Evolutionary conservation across 129 eudicot species (phyloP).

Genomic region (Dittrichia graveolens): DNA sequence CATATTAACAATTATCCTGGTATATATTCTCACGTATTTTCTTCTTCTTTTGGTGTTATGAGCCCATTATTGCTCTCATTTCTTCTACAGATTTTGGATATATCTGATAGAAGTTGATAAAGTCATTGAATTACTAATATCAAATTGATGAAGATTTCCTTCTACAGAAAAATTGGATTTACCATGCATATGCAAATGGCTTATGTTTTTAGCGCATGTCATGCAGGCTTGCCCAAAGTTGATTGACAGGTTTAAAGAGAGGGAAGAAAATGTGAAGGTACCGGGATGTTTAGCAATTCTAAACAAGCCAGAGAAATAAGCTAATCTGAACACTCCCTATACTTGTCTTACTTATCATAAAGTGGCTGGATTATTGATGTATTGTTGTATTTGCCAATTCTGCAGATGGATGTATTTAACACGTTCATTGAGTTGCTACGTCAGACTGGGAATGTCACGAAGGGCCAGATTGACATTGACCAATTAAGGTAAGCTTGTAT

Average conservation of each 20-base stretch:
- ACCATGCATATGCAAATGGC: background rate
- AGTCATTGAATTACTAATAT: no score
- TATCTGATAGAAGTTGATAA: no score
- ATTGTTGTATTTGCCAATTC: constrained; percentile 7
- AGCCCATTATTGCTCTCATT: no score
- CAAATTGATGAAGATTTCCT: no score
- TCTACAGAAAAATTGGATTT: no score
- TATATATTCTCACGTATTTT: no score
- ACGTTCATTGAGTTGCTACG: constrained; percentile 94
- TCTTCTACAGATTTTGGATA: no score
- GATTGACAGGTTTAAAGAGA: constrained; percentile 95
- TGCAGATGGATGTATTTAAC: constrained; percentile 96
- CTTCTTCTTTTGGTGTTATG: no score
- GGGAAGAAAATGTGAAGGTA: constrained; percentile 99
- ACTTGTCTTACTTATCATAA: constrained; percentile 6
- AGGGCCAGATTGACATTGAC: constrained; percentile 80
- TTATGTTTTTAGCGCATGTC: constrained; percentile 12
- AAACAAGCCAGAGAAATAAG: no score
- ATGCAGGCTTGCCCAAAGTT: constrained; percentile 96
- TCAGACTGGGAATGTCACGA: constrained; percentile 94
- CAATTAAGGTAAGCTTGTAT: constrained; percentile 64
- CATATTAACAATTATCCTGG: no score
- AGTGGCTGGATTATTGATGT: constrained; percentile 23
- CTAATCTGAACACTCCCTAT: no score
- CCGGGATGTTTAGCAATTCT: background rate